Evolutionary conservation across 805 yeast genomes (phyloP).

Genomic region (Pichia manshurica): DNA sequence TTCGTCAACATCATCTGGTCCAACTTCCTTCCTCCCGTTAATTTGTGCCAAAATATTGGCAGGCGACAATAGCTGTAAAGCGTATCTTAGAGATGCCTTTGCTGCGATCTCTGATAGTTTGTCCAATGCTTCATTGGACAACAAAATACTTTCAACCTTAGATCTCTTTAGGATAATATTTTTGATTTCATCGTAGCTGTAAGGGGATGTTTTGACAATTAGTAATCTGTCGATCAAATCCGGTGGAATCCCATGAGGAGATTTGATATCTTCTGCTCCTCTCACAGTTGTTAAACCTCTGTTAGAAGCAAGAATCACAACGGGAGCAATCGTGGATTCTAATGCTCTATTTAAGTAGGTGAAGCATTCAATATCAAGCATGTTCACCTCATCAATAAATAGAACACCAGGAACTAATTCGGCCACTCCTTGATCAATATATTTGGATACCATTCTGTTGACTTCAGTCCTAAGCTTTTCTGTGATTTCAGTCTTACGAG

Average conservation of each 20-base stretch:
- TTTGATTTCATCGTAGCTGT: conserved; percentile 76
- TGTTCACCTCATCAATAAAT: conserved; percentile 96
- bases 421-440: conserved; percentile 99
- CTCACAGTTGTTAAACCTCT: conserved; percentile 91
- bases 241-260: conserved; percentile 97
- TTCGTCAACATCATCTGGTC: conserved; percentile 82
- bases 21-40: conserved; percentile 61
- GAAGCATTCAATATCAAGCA: conserved; percentile 96
- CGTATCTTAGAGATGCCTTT: conserved; percentile 88
- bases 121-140: conserved; percentile 76
- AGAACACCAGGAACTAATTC: conserved; percentile 96
- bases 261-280: conserved; percentile 78
- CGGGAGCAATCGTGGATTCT: conserved; percentile 95
- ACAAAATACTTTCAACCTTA: conserved; percentile 87
- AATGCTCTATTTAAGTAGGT: conserved; percentile 93
- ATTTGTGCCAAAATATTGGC: conserved; percentile 73
- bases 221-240: conserved; percentile 92
- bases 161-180: conserved; percentile 86
- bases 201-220: conserved; percentile 79
- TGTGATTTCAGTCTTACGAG: conserved; percentile 93
- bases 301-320: conserved; percentile 97
- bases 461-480: conserved; percentile 95
- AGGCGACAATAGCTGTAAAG: conserved; percentile 85
- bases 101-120: conserved; percentile 83
- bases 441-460: conserved; percentile 93